These are phyloP conservation scores for Heritiera fomes DNA, from an alignment of 345 rosid species.

Conservation along the genomic window DNA sequence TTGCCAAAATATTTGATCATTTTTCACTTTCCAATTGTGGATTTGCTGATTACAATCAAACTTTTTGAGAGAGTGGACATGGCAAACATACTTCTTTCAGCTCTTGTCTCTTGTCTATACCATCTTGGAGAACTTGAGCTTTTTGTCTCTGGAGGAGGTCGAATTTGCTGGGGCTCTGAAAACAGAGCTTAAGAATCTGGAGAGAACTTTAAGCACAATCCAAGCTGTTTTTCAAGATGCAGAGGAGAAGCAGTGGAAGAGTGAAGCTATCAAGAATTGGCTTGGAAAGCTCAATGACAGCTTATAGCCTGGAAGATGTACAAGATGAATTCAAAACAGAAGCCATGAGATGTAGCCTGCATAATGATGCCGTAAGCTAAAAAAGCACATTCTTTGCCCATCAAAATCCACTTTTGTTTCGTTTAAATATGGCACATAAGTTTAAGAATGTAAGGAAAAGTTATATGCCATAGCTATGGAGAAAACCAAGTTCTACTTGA, in stretches of 20 bases:
- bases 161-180: background rate
- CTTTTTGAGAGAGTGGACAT: no score
- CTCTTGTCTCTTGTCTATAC: no score
- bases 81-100: no score
- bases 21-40: no score
- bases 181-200: background rate
- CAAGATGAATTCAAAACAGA: background rate
- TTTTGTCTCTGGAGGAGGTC: background rate
- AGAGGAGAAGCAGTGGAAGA: conserved; percentile 5
- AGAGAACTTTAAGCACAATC: background rate
- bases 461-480: background rate
- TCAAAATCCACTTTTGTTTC: background rate
- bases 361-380: background rate
- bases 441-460: background rate
- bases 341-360: background rate
- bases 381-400: background rate
- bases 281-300: background rate
- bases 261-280: conserved; percentile 1
- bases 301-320: background rate
- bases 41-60: no score
- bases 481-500: background rate
- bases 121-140: background rate
- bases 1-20: no score
- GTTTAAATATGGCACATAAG: background rate
- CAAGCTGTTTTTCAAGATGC: background rate